Base-by-base conservation (phyloP, 768 basidiomycete genomes). In the Coprinellus aureogranulatus region DNA sequence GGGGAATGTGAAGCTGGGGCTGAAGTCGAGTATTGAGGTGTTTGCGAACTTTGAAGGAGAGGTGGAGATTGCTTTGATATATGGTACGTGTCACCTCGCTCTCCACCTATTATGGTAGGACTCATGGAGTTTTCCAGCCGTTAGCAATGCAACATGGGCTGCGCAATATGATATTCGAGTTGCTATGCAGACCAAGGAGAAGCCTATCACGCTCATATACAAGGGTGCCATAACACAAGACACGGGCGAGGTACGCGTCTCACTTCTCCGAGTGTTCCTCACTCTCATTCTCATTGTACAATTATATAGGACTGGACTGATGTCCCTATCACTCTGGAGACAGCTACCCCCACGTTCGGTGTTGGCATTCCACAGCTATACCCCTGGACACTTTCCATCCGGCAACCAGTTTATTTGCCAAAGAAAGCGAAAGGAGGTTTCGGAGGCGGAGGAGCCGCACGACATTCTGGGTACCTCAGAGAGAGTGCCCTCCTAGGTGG, bases 141-240 rank as follows among this genome's bases (percentile, higher is more conserved):
- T 79, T 0, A 49, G 54, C 4, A 63, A 59, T 12, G 77, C 76
- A 1, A 71, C 62, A 14, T 79, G 79, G 77, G 64, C 55, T 25
- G 74, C 76, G 0, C 63, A 62, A 3, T 79, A 79, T 45, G 79
- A 79, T 54, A 72, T 79, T 11, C 72, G 76, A 4, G 77, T 77
- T 2, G 67, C 77, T 57, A 73, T 77, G 72, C 65, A 76, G n/a
- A 61, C 67, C 3, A 71, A 75, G 54, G 73, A 76, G 22, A 69
- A 67, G 14, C 74, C 75, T 1, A 64, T 81, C 0, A 68, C 61
- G 1, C 53, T 80, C 23, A 68, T 70, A 2, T 80, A 80, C 64
- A 78, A 78, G 59, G 77, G 72, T 0, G 64, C 65, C 2, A 75
- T 79, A 48, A 69, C 62, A 0, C 79, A 80, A 54, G 68, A 59